A percentile compares a stretch with the other conserved stretches of the same genome.
phyloP scores from a whole-genome alignment of 2,329 filamentous ascomycete genomes.

The Metarhizium anisopliae region DNA sequence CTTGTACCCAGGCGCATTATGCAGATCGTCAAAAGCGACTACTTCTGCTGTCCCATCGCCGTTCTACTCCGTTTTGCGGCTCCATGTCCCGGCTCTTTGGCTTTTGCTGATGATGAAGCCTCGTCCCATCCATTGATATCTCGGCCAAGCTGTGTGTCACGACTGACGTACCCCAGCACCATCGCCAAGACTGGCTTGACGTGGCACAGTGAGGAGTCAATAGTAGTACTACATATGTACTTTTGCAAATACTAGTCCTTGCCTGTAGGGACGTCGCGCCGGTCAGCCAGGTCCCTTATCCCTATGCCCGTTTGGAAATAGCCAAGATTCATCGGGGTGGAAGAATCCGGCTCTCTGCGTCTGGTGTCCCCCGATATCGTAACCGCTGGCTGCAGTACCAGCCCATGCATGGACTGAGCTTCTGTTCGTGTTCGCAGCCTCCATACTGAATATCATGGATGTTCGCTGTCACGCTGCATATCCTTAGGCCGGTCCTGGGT shows the following conservation, averaged over 20 bases:
- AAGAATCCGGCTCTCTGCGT: too few relatives aligned
- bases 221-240: too few relatives aligned
- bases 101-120: background rate
- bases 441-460: background rate
- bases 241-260: too few relatives aligned
- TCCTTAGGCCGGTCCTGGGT: too few relatives aligned
- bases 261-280: too few relatives aligned
- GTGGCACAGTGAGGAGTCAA: background rate
- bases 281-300: too few relatives aligned
- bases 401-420: background rate
- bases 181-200: conserved; percentile 4
- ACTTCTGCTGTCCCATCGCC: background rate
- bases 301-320: too few relatives aligned
- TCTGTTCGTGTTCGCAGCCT: background rate
- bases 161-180: background rate
- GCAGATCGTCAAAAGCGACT: background rate
- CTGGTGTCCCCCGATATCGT: too few relatives aligned
- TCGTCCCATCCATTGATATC: background rate
- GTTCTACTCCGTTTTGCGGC: background rate
- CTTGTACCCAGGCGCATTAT: background rate
- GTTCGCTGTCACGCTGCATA: background rate
- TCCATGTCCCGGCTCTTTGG: background rate
- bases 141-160: background rate
- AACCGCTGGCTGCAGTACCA: too few relatives aligned
- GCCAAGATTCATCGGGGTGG: too few relatives aligned